Evolutionary conservation across 1,284 basidiomycete species (phyloP), one percentile per base, ranked within the genome.

Genomic region (Pseudozyma tsukubaensis): DNA sequence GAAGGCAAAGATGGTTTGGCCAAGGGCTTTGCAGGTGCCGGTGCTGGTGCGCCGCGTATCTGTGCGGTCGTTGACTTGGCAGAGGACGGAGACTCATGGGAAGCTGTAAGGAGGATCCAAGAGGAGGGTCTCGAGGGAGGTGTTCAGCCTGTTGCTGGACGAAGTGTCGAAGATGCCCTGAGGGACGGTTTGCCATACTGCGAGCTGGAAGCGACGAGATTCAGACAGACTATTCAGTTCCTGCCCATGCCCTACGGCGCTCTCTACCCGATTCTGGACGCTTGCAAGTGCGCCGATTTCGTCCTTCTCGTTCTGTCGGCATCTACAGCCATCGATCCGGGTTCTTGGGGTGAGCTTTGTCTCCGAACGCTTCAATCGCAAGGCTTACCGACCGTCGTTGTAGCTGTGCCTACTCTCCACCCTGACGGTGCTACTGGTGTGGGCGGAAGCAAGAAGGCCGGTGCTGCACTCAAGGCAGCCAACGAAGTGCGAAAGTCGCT

Each of bases 271-370:
- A 89, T 92, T 0, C 88, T 99, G 39, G 94, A 97, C 81, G 91
- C 92, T 0, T 92, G 91, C 80, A 91, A 94, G 82, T 92, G 90
- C 2, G 92, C 94, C 12, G 96, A 99, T 86, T 97, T 97, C 81
- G 91, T 95, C 44, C 87, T 98, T 13, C 89, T 97, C 70, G 88
- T 92, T 5, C 88, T 97, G 34, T 97, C 94, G 1, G 89, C 92
- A 36, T 87, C 88, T 13, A 87, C 91, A 14, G 94, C 97, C 84
- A 94, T 97, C 3, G 89, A 92, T 64, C 78, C 79, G 0, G 83
- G 82, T 13, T 84, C 87, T 4, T 92, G 92, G 89, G 94, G 94
- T 34, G 97, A 99, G 80, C 92, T 91, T 0, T 89, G 95, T 13
- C 88, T 99, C n/a, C 90, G 96, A 37, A 91, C 90, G 29, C 87